A percentile compares a stretch with the other conserved stretches of the same genome.
Evolutionary conservation across 768 basidiomycete species (phyloP).

Genomic region (Naganishia onofrii): DNA sequence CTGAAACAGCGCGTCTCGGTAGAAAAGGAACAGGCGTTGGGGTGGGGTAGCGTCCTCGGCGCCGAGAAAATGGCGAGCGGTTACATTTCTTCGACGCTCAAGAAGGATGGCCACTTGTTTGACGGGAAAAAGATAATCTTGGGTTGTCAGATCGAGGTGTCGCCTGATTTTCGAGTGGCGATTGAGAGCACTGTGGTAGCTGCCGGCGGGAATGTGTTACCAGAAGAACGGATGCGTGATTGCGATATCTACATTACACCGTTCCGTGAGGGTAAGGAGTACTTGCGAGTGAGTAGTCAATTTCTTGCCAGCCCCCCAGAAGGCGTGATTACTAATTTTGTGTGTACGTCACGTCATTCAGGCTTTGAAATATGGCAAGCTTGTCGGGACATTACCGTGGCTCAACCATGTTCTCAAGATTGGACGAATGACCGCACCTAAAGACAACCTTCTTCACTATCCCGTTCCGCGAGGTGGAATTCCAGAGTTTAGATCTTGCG

Average conservation of each 20-base stretch:
- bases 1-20: conserved; percentile 1
- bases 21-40: background rate
- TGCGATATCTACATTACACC: conserved; percentile 72
- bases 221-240: conserved; percentile 34
- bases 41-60: background rate
- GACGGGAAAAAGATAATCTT: conserved; percentile 63
- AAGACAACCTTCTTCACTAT: conserved; percentile 78
- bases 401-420: conserved; percentile 71
- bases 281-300: conserved; percentile 61
- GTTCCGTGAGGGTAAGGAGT: conserved; percentile 67
- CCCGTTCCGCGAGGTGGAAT: conserved; percentile 67
- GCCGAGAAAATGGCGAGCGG: conserved; percentile 1
- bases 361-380: conserved; percentile 63
- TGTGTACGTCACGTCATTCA: conserved; percentile 44
- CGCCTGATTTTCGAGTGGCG: conserved; percentile 57
- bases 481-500: conserved; percentile 63
- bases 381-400: conserved; percentile 79
- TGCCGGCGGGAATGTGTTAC: conserved; percentile 61
- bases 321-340: background rate
- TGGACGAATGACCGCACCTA: conserved; percentile 63
- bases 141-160: conserved; percentile 61
- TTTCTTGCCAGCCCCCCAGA: background rate
- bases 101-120: conserved; percentile 58
- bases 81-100: background rate
- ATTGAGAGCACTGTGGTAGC: conserved; percentile 63